Base-by-base conservation (phyloP, 148 eudicot species). In the Rhododendron griersonianum region DNA sequence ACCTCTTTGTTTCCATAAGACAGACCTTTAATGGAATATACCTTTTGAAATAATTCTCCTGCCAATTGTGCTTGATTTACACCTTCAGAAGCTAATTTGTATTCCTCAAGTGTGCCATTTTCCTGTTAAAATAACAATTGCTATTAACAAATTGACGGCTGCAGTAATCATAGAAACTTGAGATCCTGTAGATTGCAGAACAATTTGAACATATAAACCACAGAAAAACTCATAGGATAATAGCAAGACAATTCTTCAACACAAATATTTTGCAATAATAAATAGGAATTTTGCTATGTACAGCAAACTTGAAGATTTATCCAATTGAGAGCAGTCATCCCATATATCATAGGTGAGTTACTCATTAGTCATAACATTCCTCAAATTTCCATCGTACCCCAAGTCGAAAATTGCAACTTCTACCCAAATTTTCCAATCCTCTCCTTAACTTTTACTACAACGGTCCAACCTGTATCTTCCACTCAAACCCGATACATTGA, bases 31-130 rank as follows among this genome's bases (percentile, higher is more conserved):
- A 1, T 73, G 35, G 71, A 48, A 30, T 79, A 53, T 83, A 93
- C 99, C 98, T 95, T 95, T 30, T 33, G 92, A 85, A 97, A 95
- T 73, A 83, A 86, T 81, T 93, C 91, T 51, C 95, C 99, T 73
- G 99, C 98, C 81, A 87, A 59, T 21, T 83, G 90, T 50, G 99
- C 99, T 91, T 97, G 98, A 74, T 85, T 82, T 81, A 92, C 94
- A 79, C 99, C 99, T 84, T 92, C 94, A 30, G 92, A 57, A 83
- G 98, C 96, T 80, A 97, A 89, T 83, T 92, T 93, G 75, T 92
- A 95, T 83, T 93, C 91, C 57, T 95, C 93, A 75, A 93, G 99
- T 53, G 59, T 86, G 71, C 99, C 99, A 91, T 95, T 97, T 92
- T 95, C 98, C 99, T 97, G 91, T 83, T 25, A 73, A 84, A 11